Percentiles rank a stretch among this genome's conserved stretches.
Conservation (phyloP, 495 filamentous ascomycete genomes). For the Aspergillus baeticus region DNA sequence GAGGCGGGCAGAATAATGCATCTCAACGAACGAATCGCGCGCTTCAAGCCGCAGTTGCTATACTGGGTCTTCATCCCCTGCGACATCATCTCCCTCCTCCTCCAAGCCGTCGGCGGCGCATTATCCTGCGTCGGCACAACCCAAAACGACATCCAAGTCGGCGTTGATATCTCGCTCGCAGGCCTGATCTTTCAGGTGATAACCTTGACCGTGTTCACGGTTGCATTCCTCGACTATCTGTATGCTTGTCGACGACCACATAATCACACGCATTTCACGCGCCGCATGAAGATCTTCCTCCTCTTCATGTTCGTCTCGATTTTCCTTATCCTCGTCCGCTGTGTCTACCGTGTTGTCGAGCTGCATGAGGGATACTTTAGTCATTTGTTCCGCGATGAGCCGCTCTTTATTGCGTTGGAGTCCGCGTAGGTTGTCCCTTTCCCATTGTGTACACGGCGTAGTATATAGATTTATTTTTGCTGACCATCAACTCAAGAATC, state of each 20-base stretch:
- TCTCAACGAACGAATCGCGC: slow-evolving; percentile 21
- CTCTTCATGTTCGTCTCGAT: background rate
- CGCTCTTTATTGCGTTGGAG: slow-evolving; percentile 8
- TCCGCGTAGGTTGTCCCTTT: background rate
- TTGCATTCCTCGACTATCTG: too few species aligned
- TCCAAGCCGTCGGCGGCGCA: slow-evolving; percentile 58
- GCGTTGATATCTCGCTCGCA: too few species aligned
- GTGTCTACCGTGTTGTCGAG: slow-evolving; percentile 2
- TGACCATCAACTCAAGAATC: too few species aligned
- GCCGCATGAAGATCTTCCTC: too few species aligned
- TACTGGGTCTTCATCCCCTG: slow-evolving; percentile 55
- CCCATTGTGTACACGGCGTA: too few species aligned
- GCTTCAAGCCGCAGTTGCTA: slow-evolving; percentile 45
- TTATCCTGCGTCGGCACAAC: slow-evolving; percentile 42
- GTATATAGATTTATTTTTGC: too few species aligned
- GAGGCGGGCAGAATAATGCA: too few species aligned
- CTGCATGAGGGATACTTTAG: slow-evolving; percentile 1
- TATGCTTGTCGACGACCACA: too few species aligned
- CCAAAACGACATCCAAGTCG: slow-evolving; percentile 40
- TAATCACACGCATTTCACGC: too few species aligned
- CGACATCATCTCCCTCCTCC: slow-evolving; percentile 53
- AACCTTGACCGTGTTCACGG: too few species aligned
- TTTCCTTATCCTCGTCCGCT: slow-evolving; percentile 2
- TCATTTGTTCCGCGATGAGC: background rate
- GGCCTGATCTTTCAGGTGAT: too few species aligned